These are phyloP conservation scores for Parathielavia appendiculata DNA, from an alignment of 495 filamentous ascomycete genomes.

Conservation along the genomic window DNA sequence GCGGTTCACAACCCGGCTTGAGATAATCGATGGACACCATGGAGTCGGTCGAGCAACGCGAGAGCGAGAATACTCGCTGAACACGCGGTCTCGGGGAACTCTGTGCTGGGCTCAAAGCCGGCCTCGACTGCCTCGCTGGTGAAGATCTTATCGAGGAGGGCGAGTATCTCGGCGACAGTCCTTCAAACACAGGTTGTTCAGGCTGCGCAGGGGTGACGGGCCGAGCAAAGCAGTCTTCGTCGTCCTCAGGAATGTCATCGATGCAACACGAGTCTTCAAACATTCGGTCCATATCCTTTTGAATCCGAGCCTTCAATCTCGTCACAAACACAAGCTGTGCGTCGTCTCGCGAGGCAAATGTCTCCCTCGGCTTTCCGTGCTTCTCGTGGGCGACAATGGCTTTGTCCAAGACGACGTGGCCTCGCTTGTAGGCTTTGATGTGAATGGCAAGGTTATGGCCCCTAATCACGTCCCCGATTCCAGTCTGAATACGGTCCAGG, in stretches of 20 bases:
- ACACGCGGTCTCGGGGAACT: conserved; percentile 12
- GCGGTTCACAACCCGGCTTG: conserved; percentile 1
- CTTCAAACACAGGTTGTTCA: conserved; percentile 1
- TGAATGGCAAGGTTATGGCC: conserved; percentile 40
- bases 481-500: conserved; percentile 43
- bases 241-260: conserved; percentile 34
- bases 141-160: conserved; percentile 11
- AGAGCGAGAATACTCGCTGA: conserved; percentile 23
- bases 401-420: conserved; percentile 44
- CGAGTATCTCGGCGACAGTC: conserved; percentile 15
- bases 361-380: conserved; percentile 19
- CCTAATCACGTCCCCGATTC: conserved; percentile 42
- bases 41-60: conserved; percentile 18
- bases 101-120: conserved; percentile 4
- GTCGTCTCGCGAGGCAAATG: conserved; percentile 21
- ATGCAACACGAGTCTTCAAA: conserved; percentile 44
- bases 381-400: conserved; percentile 40
- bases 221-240: conserved; percentile 15
- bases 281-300: conserved; percentile 41
- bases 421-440: conserved; percentile 43
- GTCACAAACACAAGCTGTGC: conserved; percentile 25
- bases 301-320: conserved; percentile 36
- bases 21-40: conserved; percentile 13
- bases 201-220: conserved; percentile 11
- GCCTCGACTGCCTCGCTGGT: background rate